phyloP scores from a whole-genome alignment of 176 grass and related monocot genomes.

The Aegilops sharonensis region DNA sequence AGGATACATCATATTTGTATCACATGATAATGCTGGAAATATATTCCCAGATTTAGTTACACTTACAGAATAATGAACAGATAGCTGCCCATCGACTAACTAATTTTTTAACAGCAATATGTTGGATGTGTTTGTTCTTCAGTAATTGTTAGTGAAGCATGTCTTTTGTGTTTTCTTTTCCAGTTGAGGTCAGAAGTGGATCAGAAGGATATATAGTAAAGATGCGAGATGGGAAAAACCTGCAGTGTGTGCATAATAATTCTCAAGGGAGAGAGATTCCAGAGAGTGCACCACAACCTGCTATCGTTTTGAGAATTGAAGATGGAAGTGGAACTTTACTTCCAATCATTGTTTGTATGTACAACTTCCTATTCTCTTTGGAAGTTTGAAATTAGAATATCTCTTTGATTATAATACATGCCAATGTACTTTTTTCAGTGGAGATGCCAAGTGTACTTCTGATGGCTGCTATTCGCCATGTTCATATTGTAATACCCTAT shows the following conservation, averaged over 20 bases:
- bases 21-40: neutral
- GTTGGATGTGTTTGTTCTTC: neutral
- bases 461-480: constrained; percentile 95
- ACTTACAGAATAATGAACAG: neutral
- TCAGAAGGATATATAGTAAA: constrained; percentile 89
- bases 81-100: neutral
- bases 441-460: constrained; percentile 91
- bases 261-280: constrained; percentile 71
- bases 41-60: neutral
- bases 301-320: constrained; percentile 93
- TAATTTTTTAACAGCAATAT: constrained; percentile 15
- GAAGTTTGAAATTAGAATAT: neutral
- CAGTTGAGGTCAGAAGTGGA: constrained; percentile 90
- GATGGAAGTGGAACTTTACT: constrained; percentile 90
- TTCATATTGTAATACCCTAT: constrained; percentile 78
- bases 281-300: constrained; percentile 80
- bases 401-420: constrained; percentile 1
- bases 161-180: constrained; percentile 17
- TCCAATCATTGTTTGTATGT: constrained; percentile 95
- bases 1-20: neutral
- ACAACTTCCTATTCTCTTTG: constrained; percentile 19
- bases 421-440: constrained; percentile 51
- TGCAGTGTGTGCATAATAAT: constrained; percentile 76
- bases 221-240: constrained; percentile 76
- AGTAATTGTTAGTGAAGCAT: neutral